Base-by-base conservation (phyloP, 352 stramenopile genomes). In the Elongisporangium undulatum region DNA sequence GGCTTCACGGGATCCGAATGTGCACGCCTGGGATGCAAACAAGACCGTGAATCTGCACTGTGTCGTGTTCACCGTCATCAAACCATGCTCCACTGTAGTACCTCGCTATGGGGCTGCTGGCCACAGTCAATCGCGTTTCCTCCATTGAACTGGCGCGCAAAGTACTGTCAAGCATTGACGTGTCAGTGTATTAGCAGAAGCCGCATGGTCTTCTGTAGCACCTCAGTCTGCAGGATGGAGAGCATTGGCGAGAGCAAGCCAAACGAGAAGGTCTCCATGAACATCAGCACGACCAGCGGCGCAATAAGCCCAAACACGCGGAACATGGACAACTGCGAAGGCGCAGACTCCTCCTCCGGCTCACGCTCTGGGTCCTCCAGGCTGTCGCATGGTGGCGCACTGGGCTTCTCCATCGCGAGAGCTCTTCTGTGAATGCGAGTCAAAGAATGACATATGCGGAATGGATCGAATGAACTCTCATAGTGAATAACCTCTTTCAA, bases 221-320 rank as follows among this genome's bases (percentile, higher is more conserved):
- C 82, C 75, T 92, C 80, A 10, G 79, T 90, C 56, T 71, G 83
- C 49, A 80, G 66, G 58, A 90, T 87, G 2, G 79, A 75, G 49
- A 92, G 59, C 61, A 92, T 77, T 1, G 82, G 79, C 56, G 73
- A 75, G 52, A 90, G 69, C 56, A 92, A 71, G 9, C 82, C 82
- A 56, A 80, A 88, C n/a, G 76, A 80, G 12, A 73, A 71, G 38
- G 78, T 66, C 56, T 76, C 66, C 16, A 92, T 57, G 22, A 88
- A 54, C 17, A 68, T 66, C 13, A 90, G 77, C 0, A 68, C 74
- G 2, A 83, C 61, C 22, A 86, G 71, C 58, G 72, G 60, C 23
- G 55, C 55, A 49, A 90, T 70, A 16, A 63, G 29, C 9, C 9
- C 1, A 54, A 22, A 63, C 22, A 23, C 49, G 16, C 6, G 34